Evolutionary conservation across 2,329 filamentous ascomycete genomes (phyloP).

Genomic region (Penicillium sp.): DNA sequence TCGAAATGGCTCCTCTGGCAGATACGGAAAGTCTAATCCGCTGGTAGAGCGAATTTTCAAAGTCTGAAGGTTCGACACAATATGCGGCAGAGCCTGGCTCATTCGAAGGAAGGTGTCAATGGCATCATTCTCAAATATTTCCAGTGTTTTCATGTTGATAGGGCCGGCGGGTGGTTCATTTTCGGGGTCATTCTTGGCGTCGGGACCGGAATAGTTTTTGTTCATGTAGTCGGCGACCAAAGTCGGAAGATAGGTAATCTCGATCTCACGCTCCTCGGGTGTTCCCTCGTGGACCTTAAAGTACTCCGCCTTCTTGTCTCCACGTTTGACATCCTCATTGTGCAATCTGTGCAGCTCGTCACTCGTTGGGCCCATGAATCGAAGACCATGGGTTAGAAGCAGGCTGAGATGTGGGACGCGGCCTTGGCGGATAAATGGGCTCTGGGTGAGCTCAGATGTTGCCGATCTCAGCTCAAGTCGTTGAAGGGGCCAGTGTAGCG

Average conservation of each 20-base stretch:
- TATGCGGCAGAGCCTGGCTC: slow-evolving; percentile 15
- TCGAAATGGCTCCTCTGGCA: slow-evolving; percentile 10
- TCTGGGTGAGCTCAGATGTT: slow-evolving; percentile 14
- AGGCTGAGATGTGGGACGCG: slow-evolving; percentile 20
- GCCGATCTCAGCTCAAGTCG: slow-evolving; percentile 13
- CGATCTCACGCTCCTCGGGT: slow-evolving; percentile 9
- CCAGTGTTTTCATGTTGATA: slow-evolving; percentile 17
- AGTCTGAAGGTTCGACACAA: slow-evolving; percentile 13
- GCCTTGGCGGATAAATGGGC: slow-evolving; percentile 19
- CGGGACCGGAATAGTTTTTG: slow-evolving; percentile 7
- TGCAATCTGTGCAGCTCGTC: slow-evolving; percentile 9
- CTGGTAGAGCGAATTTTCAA: slow-evolving; percentile 21
- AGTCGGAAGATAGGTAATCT: slow-evolving; percentile 12
- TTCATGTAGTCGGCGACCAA: slow-evolving; percentile 13
- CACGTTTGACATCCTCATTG: slow-evolving; percentile 14
- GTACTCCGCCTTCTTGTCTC: slow-evolving; percentile 12
- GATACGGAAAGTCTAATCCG: slow-evolving; percentile 17
- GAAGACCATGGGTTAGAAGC: slow-evolving; percentile 16
- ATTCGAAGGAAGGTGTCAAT: slow-evolving; percentile 23
- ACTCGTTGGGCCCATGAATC: slow-evolving; percentile 23
- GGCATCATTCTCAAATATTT: slow-evolving; percentile 27
- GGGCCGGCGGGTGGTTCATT: slow-evolving; percentile 2
- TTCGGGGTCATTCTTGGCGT: not conserved
- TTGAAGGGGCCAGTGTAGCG: slow-evolving; percentile 24
- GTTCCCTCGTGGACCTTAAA: slow-evolving; percentile 6